Conservation (phyloP, 2,329 filamentous ascomycete genomes). For the Botrytis paeoniae region DNA sequence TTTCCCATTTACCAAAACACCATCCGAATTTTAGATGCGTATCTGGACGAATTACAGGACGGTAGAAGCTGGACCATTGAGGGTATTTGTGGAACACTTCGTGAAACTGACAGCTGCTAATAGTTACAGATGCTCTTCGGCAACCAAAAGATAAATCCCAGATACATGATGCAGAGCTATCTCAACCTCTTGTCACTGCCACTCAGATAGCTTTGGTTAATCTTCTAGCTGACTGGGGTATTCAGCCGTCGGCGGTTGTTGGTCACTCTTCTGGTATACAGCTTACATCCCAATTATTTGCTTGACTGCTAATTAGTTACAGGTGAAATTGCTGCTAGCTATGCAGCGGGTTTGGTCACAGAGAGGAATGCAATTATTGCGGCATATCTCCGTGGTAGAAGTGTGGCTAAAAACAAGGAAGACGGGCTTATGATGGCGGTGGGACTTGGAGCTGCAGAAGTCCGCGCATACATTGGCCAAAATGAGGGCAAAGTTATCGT, state of each 20-base stretch:
- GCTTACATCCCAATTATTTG: no score
- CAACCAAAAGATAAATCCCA: conserved; percentile 29
- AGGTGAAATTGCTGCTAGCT: conserved; percentile 39
- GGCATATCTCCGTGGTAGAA: not conserved
- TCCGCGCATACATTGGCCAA: not conserved
- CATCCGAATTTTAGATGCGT: no score
- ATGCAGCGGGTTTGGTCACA: conserved; percentile 30
- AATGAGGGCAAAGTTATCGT: not conserved
- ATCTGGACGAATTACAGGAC: no score
- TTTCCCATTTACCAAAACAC: not conserved
- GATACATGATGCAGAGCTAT: conserved; percentile 21
- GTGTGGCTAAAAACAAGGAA: not conserved
- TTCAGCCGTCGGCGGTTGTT: conserved; percentile 27
- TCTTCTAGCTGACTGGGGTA: conserved; percentile 24
- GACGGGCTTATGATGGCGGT: not conserved
- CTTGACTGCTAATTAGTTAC: no score
- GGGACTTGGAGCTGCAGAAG: not conserved
- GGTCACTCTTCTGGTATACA: conserved; percentile 32
- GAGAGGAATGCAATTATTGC: not conserved
- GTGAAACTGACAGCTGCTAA: no score
- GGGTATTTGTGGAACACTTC: no score
- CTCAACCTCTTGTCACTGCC: conserved; percentile 25
- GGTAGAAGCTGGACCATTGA: no score
- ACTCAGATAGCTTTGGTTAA: conserved; percentile 32
- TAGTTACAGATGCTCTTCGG: not conserved